Evolutionary conservation across 1,139 yeast genomes (phyloP).

Genomic region (Protomyces arabidopsidicola): DNA sequence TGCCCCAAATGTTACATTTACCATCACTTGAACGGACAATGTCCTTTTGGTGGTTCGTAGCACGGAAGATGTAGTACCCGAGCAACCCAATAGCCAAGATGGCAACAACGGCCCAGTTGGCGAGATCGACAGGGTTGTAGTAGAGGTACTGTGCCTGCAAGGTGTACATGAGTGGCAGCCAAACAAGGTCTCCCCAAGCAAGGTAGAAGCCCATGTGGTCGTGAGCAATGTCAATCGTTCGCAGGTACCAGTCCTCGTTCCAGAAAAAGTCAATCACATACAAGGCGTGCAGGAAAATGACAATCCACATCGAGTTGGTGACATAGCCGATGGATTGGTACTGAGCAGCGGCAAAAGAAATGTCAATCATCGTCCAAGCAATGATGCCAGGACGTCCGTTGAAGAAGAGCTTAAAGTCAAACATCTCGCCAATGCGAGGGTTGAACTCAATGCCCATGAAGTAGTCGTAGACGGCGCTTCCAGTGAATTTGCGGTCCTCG

Average conservation of each 20-base stretch:
- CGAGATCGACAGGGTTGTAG: conserved; percentile 57
- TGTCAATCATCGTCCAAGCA: conserved; percentile 73
- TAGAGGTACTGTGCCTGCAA: conserved; percentile 79
- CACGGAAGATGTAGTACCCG: conserved; percentile 79
- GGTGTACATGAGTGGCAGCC: conserved; percentile 88
- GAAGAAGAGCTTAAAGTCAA: conserved; percentile 86
- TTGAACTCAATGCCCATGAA: conserved; percentile 93
- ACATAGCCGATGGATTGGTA: conserved; percentile 57
- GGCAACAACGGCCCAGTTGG: conserved; percentile 40
- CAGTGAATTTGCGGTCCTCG: conserved; percentile 28
- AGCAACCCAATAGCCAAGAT: conserved; percentile 47
- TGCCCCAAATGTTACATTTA: conserved; percentile 51
- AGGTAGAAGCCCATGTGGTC: conserved; percentile 98
- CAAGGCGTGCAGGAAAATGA: conserved; percentile 66
- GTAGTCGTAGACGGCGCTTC: conserved; percentile 55
- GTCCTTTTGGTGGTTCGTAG: conserved; percentile 79
- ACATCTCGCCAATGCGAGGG: conserved; percentile 68
- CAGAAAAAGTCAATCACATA: conserved; percentile 83
- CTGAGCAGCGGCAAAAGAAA: conserved; percentile 77
- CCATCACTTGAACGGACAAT: conserved; percentile 64
- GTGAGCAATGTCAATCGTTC: conserved; percentile 95
- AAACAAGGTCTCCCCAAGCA: conserved; percentile 84
- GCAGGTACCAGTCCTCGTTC: conserved; percentile 45
- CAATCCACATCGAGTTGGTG: conserved; percentile 66
- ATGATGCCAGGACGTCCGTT: conserved; percentile 92